Conservation (phyloP, 805 yeast genomes). For the Pichia scutulata region DNA sequence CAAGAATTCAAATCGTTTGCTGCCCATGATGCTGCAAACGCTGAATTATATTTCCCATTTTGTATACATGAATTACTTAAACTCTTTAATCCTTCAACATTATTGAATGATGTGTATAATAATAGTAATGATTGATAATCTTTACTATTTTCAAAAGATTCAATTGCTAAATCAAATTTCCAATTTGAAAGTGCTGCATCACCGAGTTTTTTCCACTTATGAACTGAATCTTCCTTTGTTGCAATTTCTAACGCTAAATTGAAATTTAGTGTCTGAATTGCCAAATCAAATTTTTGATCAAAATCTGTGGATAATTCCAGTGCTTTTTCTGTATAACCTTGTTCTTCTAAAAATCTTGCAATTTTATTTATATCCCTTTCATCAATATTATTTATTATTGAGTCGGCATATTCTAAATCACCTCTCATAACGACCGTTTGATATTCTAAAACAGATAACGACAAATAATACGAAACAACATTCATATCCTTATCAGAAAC, state of each 20-base stretch:
- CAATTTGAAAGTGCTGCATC: constrained; percentile 75
- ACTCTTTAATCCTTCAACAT: constrained; percentile 47
- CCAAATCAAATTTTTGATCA: constrained; percentile 89
- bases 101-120: constrained; percentile 74
- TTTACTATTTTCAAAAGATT: constrained; percentile 67
- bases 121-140: constrained; percentile 79
- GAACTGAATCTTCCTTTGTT: constrained; percentile 41
- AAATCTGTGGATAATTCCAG: constrained; percentile 73
- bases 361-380: constrained; percentile 66
- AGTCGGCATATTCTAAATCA: constrained; percentile 77
- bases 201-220: constrained; percentile 89
- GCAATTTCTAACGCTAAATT: constrained; percentile 65
- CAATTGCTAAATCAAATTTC: constrained; percentile 74
- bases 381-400: constrained; percentile 54
- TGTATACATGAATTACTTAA: constrained; percentile 61
- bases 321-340: constrained; percentile 81
- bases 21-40: constrained; percentile 88
- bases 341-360: constrained; percentile 89
- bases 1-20: constrained; percentile 64
- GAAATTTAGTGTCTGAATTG: constrained; percentile 68
- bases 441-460: constrained; percentile 83
- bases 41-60: constrained; percentile 80
- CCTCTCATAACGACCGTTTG: constrained; percentile 95
- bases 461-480: constrained; percentile 71
- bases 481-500: constrained; percentile 87